These are phyloP conservation scores for Suillus discolor DNA, from an alignment of 768 basidiomycete genomes.

Conservation along the genomic window DNA sequence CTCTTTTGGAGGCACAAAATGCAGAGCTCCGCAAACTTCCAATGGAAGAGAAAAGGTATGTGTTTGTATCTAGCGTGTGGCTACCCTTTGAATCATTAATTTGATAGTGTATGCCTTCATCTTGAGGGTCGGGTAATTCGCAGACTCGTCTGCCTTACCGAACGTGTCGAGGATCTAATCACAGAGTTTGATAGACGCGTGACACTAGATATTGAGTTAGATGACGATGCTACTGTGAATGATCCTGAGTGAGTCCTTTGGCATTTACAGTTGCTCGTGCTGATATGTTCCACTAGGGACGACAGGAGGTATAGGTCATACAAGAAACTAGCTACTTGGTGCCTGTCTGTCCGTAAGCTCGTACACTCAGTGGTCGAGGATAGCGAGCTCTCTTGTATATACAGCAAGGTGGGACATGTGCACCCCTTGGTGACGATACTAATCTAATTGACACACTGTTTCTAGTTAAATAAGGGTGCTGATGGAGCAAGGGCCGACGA, in stretches of 20 bases:
- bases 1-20: conserved; percentile 14
- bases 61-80: neutral
- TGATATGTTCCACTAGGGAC: conserved; percentile 12
- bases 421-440: neutral
- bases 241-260: neutral
- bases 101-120: conserved; percentile 2
- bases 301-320: conserved; percentile 1
- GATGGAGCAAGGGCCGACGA: conserved; percentile 1
- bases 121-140: conserved; percentile 13
- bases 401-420: neutral
- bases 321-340: conserved; percentile 13
- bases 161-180: conserved; percentile 11
- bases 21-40: neutral
- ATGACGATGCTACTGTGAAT: neutral
- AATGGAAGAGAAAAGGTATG: neutral
- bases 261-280: neutral
- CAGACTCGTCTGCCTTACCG: conserved; percentile 13
- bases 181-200: conserved; percentile 11
- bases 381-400: neutral
- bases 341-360: conserved; percentile 6
- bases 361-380: neutral
- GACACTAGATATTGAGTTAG: neutral
- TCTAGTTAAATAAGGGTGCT: neutral
- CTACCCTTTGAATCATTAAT: neutral
- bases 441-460: neutral